A percentile compares a stretch with the other conserved stretches of the same genome.
Evolutionary conservation across 306 rosid genomes (phyloP).

Genomic region (Sechiopsis laciniata): DNA sequence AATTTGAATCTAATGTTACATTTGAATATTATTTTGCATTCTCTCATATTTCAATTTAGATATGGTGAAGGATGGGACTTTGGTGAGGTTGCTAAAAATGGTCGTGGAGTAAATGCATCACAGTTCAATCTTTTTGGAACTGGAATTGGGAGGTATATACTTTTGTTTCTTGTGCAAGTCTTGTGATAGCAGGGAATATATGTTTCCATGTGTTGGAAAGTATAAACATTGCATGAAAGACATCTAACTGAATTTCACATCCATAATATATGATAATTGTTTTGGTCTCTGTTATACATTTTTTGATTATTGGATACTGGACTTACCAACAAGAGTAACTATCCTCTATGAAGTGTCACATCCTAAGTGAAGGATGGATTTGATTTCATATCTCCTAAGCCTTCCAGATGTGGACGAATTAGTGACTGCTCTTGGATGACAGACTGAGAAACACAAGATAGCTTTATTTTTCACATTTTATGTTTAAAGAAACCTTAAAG

Average conservation of each 20-base stretch:
- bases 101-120: constrained; percentile 88
- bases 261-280: not conserved
- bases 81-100: constrained; percentile 90
- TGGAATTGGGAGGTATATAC: constrained; percentile 75
- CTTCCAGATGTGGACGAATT: not conserved
- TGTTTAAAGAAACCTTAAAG: not conserved
- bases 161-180: constrained; percentile 24
- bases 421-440: constrained; percentile 14
- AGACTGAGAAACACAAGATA: not conserved
- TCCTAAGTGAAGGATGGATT: constrained; percentile 2
- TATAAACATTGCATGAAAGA: not conserved
- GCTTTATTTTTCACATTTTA: not conserved
- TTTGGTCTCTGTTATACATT: not conserved
- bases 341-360: not conserved
- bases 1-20: not conserved
- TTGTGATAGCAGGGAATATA: not conserved
- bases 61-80: constrained; percentile 99
- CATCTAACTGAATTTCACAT: not conserved
- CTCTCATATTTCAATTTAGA: constrained; percentile 31
- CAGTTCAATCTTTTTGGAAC: constrained; percentile 77
- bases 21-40: not conserved
- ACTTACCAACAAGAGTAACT: not conserved
- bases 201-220: not conserved
- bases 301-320: not conserved
- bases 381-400: not conserved